Evolutionary conservation across 2,329 filamentous ascomycete genomes (phyloP), one percentile per base, ranked within the genome.

Genomic region (Sporothrix inflata): DNA sequence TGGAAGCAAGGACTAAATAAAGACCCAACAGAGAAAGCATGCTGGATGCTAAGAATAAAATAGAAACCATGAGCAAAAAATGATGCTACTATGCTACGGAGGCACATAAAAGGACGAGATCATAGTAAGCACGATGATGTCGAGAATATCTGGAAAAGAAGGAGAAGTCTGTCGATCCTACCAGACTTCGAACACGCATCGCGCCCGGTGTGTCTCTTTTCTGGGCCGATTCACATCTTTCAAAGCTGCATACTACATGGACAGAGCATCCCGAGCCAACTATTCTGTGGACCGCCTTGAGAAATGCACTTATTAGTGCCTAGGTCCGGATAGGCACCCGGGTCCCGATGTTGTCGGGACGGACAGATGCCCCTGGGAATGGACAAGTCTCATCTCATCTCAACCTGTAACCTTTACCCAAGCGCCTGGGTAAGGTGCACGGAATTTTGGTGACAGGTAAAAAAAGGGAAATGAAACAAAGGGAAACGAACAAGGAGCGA

Each of bases 351-450:
- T 34, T 34, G 6, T 34, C 30, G 30, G 6, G 30, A 34, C 6
- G 21, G 11, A 53, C 49, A 53, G n/a, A 27, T 7, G 3, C 12
- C n/a, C 11, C n/a, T 27, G 7, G 49, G 21, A 14, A 16, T 19
- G 45, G 45, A 16, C 45, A 47, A 6, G 24, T 55, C 51, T 55
- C 51, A 55, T 55, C 24, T 30, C 24, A 16, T 12, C 24, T 55
- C 24, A 30, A 55, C 21, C 51, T 30, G 51, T 14, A 55, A 65
- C 60, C n/a, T 45, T 65, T 45, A 65, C 4, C n/a, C 60, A 65
- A 27, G 40, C 60, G 60, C 21, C n/a, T 5, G 8, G 38, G 11
- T 11, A 21, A 16, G 30, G 27, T n/a, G 16, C 14, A 40, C 9
- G 7, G 9, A 63, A 19, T 19, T 7, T 1, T 27, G 38, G 24